Evolutionary conservation across 1,139 yeast genomes (phyloP), one percentile per base, ranked within the genome.

Genomic region (Debaryomyces fabryi): DNA sequence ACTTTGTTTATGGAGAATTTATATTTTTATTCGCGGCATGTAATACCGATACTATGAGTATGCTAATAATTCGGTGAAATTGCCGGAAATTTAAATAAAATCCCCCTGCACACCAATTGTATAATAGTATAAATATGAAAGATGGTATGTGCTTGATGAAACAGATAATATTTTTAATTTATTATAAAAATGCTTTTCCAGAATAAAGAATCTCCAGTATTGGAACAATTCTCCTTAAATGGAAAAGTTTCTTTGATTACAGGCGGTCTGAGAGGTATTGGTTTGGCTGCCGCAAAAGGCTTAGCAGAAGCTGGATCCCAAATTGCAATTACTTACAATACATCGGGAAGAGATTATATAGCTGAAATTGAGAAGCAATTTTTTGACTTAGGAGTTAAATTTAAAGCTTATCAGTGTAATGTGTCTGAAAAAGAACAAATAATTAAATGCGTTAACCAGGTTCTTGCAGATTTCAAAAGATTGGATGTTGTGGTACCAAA

Each of bases 221-320:
- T 18, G 9, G 7, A 33, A 33, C 6, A 8, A 2, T 32, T 42
- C 46, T 77, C 81, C 1, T 69, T 85, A 52, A 83, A 82, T 71
- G 89, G 89, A 24, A 85, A 85, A 64, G 84, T 83, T 12, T 89
- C 90, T 47, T 79, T 86, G 25, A 76, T 86, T 54, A 85, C 92
- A 8, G 95, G 95, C 36, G 83, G 89, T 5, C 81, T 89, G 7
- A 75, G 83, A 36, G 93, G 93, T 27, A 86, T 86, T 56, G 93
- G 93, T 15, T 73, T 68, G 53, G 86, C 84, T 12, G 85, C 85
- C 36, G 92, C 91, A 33, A 83, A 79, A 57, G 90, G 87, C 0
- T 85, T 72, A 58, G 87, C 89, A 47, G 88, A 86, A 67, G 89
- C 89, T 4, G 93, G 92, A 45, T 91, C 91, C 8, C 86, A 84